These are phyloP conservation scores for Lathyrus oleraceus DNA, from an alignment of 306 rosid species.

Conservation along the genomic window DNA sequence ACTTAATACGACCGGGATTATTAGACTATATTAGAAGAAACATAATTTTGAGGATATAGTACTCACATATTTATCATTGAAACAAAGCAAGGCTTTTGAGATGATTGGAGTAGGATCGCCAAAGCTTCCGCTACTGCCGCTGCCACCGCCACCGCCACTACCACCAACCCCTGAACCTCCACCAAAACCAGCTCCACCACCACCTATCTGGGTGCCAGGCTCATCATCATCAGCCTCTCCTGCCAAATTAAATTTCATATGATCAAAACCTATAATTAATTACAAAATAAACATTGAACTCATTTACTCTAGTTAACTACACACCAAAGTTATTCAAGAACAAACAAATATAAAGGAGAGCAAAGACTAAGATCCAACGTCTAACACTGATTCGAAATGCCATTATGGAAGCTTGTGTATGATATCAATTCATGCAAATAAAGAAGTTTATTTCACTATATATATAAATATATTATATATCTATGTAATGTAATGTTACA, in stretches of 20 bases:
- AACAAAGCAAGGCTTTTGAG: slow-evolving; percentile 78
- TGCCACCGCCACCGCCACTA: slow-evolving; percentile 23
- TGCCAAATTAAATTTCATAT: slow-evolving; percentile 23
- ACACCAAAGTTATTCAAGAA: slow-evolving; percentile 49
- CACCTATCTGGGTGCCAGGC: slow-evolving; percentile 32
- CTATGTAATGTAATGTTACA: slow-evolving; percentile 13
- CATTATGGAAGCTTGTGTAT: slow-evolving; percentile 43
- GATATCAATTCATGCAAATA: slow-evolving; percentile 3
- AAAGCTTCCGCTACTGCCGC: neutral
- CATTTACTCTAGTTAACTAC: neutral
- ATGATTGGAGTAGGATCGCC: slow-evolving; percentile 66
- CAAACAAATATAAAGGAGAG: slow-evolving; percentile 39
- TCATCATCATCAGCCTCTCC: slow-evolving; percentile 52
- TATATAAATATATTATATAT: slow-evolving; percentile 30
- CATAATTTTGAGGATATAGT: neutral
- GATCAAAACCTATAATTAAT: neutral
- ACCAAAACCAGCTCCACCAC: neutral
- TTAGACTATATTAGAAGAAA: neutral
- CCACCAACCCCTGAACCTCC: neutral
- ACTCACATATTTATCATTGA: slow-evolving; percentile 74
- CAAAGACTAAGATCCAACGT: slow-evolving; percentile 44
- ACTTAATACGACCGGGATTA: neutral
- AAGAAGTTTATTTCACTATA: neutral
- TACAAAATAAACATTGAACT: neutral
- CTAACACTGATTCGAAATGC: slow-evolving; percentile 36